These are phyloP conservation scores for Cyberlindnera mississippiensis DNA, from an alignment of 805 yeast genomes.

Conservation along the genomic window DNA sequence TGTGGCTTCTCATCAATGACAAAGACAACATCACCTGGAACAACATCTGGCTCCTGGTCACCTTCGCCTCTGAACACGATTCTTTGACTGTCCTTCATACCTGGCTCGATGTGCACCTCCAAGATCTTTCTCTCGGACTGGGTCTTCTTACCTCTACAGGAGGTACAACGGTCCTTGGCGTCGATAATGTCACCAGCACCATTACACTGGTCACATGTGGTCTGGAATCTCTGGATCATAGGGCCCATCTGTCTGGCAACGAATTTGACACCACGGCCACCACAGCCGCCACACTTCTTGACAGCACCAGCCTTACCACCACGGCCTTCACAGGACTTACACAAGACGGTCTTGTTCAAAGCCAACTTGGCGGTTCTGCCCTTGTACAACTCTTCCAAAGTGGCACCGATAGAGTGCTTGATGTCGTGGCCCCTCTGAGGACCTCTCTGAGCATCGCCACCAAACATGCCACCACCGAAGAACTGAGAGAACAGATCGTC, in stretches of 20 bases:
- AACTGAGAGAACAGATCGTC: slow-evolving; percentile 78
- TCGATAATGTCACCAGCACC: slow-evolving; percentile 90
- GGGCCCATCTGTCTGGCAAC: slow-evolving; percentile 99
- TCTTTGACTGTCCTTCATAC: slow-evolving; percentile 93
- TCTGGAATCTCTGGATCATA: slow-evolving; percentile 96
- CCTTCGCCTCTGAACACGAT: slow-evolving; percentile 93
- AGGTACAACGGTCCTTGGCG: slow-evolving; percentile 82
- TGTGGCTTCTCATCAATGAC: slow-evolving; percentile 90
- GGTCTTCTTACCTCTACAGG: slow-evolving; percentile 87
- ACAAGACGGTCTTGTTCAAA: slow-evolving; percentile 83
- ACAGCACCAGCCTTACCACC: slow-evolving; percentile 95
- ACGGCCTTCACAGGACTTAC: slow-evolving; percentile 86
- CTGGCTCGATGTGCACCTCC: slow-evolving; percentile 93
- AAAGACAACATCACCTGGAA: slow-evolving; percentile 96
- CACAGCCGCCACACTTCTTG: slow-evolving; percentile 80
- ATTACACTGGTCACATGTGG: slow-evolving; percentile 85
- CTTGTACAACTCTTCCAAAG: slow-evolving; percentile 89
- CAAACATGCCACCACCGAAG: slow-evolving; percentile 66
- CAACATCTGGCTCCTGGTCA: slow-evolving; percentile 91
- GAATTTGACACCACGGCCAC: slow-evolving; percentile 87
- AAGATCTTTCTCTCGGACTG: slow-evolving; percentile 84
- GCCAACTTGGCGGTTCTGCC: slow-evolving; percentile 95
- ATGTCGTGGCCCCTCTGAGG: slow-evolving; percentile 90
- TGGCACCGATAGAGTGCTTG: slow-evolving; percentile 78
- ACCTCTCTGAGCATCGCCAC: slow-evolving; percentile 66